Percentiles rank a stretch among this genome's conserved stretches.
Evolutionary conservation across 2,329 filamentous ascomycete genomes (phyloP).

Genomic region (Fusarium sp.): DNA sequence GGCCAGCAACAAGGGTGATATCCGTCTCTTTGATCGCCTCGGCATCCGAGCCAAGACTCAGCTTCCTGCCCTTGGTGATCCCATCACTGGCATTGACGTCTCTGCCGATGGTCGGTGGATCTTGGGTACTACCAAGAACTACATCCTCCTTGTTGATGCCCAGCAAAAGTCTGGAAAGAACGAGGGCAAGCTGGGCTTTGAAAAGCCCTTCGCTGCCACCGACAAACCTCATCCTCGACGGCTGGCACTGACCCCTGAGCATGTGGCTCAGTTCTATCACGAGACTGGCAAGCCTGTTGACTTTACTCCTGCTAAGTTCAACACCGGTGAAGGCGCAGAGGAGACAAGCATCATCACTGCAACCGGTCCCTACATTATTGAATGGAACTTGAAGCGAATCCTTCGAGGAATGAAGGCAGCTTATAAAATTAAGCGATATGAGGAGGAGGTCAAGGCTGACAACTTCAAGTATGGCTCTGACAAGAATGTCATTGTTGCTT

Average conservation of each 20-base stretch:
- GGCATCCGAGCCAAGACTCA: constrained; percentile 98
- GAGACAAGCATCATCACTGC: constrained; percentile 98
- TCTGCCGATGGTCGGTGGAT: constrained; percentile 97
- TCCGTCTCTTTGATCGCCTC: constrained; percentile 94
- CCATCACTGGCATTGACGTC: constrained; percentile 94
- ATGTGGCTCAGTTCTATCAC: constrained; percentile 97
- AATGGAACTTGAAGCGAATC: constrained; percentile 95
- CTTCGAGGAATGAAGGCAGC: constrained; percentile 83
- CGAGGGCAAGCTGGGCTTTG: constrained; percentile 97
- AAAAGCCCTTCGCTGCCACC: constrained; percentile 91
- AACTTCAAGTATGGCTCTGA: constrained; percentile 98
- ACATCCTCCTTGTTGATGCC: constrained; percentile 92
- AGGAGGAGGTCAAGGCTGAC: constrained; percentile 95
- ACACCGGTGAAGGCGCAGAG: constrained; percentile 80
- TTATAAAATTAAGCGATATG: constrained; percentile 96
- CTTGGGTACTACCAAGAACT: constrained; percentile 92
- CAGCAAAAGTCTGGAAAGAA: constrained; percentile 94
- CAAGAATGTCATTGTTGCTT: constrained; percentile 96
- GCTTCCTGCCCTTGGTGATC: constrained; percentile 92
- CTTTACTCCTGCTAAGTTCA: constrained; percentile 95
- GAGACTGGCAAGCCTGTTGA: constrained; percentile 88
- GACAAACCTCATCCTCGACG: constrained; percentile 93
- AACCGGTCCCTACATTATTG: constrained; percentile 95
- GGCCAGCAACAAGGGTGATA: constrained; percentile 96
- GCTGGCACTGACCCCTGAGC: constrained; percentile 86